These are phyloP conservation scores for Pichia sp. DNA, from an alignment of 1,139 yeast genomes.

Conservation along the genomic window DNA sequence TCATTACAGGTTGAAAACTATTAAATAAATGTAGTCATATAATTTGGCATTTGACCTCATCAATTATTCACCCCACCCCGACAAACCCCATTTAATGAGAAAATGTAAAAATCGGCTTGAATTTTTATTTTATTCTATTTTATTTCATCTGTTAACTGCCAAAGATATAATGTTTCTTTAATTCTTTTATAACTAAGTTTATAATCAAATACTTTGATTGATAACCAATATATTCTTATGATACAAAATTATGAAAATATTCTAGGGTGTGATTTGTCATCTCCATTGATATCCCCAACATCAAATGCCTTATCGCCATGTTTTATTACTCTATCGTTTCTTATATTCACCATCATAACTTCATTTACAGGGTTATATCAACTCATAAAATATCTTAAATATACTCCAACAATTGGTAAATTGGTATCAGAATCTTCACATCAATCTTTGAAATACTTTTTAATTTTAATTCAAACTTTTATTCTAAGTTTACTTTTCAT, in stretches of 20 bases:
- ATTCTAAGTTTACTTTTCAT: slow-evolving; percentile 9
- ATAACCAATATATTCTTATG: too few species aligned
- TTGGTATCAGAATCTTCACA: slow-evolving; percentile 15
- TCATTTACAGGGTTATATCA: slow-evolving; percentile 30
- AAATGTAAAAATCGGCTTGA: too few species aligned
- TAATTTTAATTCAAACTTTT: slow-evolving; percentile 12
- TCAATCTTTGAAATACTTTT: slow-evolving; percentile 15
- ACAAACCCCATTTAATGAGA: too few species aligned
- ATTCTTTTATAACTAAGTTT: too few species aligned
- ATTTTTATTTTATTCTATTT: too few species aligned
- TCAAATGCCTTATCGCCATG: slow-evolving; percentile 56
- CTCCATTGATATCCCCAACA: slow-evolving; percentile 9
- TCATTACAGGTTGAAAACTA: too few species aligned
- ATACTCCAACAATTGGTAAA: slow-evolving; percentile 21
- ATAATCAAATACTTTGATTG: too few species aligned
- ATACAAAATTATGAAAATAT: background rate
- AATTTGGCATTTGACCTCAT: too few species aligned
- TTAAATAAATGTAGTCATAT: too few species aligned
- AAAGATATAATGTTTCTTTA: too few species aligned
- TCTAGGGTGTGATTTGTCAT: slow-evolving; percentile 1
- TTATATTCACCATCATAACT: slow-evolving; percentile 23
- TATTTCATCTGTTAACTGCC: too few species aligned
- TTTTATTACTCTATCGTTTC: slow-evolving; percentile 35
- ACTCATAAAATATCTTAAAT: slow-evolving; percentile 18
- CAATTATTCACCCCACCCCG: too few species aligned